Evolutionary conservation across 1,139 yeast species (phyloP), one percentile per base, ranked within the genome.

Genomic region (Dujonia santamariae): DNA sequence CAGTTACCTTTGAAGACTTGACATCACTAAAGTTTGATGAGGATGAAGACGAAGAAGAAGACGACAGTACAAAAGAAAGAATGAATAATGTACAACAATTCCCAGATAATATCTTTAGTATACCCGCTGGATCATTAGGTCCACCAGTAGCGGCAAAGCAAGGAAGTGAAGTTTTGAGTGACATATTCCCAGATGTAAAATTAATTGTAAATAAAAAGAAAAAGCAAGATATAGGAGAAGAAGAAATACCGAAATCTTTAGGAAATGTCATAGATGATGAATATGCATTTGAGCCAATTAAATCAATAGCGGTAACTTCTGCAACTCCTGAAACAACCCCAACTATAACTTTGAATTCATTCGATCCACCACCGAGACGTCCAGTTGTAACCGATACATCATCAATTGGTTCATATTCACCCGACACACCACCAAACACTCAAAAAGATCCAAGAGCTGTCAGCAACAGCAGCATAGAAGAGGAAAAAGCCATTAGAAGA

Each of bases 1-100:
- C 67, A 28, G 73, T 67, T 16, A 65, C 70, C 3, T 67, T 67
- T 45, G 72, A 66, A 38, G 59, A 61, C 42, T 48, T 67, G 36
- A 57, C 56, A 4, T 59, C 56, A n/a, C 34, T 61, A 36, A 59
- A 54, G 25, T 47, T 54, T n/a, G 61, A 55, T 14, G 46, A 48
- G 28, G 39, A 43, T 40, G 16, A 45, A 13, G 47, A 48, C 28
- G 51, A 48, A 13, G 49, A 47, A 18, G 40, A 40, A 32, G 12
- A 38, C 41, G 19, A 41, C 26, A 38, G 40, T 39, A 7, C 30
- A n/a, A 27, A 27, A 7, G 7, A 17, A 4, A 9, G 31, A 8
- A n/a, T 7, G 18, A 14, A 8, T 14, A 14, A 26, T 14, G 17
- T 16, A 9, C 38, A 36, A 23, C 30, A 25, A 13, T 36, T 32